Evolutionary conservation across 108 stramenopile species (phyloP), one percentile per base, ranked within the genome.

Genomic region (Cyclotella atomus): DNA sequence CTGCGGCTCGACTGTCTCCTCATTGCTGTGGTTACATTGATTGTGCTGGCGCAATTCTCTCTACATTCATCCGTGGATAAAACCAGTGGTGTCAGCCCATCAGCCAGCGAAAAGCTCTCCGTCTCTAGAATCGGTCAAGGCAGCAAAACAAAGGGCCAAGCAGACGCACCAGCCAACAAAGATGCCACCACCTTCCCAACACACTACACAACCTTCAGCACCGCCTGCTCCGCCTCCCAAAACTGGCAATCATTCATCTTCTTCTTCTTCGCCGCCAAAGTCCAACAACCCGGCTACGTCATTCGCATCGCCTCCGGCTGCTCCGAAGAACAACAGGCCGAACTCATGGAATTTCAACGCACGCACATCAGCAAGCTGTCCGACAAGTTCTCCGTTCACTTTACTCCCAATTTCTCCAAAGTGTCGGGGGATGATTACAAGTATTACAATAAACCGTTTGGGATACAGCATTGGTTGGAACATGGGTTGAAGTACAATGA

Each of bases 381-480:
- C 5, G 46, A 71, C 32, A 53, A 76, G 9, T 96, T 91, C 62
- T 46, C 70, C 5, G 35, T 95, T 9, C 89, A 92, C 59, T 89
- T 95, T 59, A 91, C 94, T 12, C 91, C 94, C 7, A 70, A 88
- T 45, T 89, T 79, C 63, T 29, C 68, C 21, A 68, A 83, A 44
- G 65, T 68, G 56, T 65, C 72, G 20, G 85, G 84, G 17, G 75
- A 66, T 0, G 71, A 66, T 30, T 96, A 89, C 83, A 89, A 94
- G 41, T 96, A 91, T 74, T 97, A 85, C 85, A 98, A 98, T 83
- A 98, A 98, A 70, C 97, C 97, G 0, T 92, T 77, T 43, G 97
- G 95, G 7, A 38, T 96, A 50, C 80, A 78, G 25, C 95, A 96
- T 65, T 98, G 86, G 88, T 69, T 97, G 65, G 71, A 81, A 21